phyloP scores from a whole-genome alignment of 2,329 filamentous ascomycete genomes.

The Ascosphaera apis region DNA sequence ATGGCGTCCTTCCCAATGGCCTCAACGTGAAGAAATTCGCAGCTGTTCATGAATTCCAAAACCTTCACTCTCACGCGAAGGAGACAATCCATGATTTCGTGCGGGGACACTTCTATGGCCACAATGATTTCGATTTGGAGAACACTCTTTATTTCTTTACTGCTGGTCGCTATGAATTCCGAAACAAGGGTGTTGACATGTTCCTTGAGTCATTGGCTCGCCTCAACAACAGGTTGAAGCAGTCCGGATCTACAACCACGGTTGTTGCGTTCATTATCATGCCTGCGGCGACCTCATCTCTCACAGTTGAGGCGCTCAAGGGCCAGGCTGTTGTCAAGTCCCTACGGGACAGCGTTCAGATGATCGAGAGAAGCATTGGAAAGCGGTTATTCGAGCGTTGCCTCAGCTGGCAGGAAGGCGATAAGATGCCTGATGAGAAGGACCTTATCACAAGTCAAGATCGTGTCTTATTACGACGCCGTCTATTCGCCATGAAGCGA shows the following conservation, averaged over 20 bases:
- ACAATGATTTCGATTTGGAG: conserved; percentile 90
- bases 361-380: conserved; percentile 80
- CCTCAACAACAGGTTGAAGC: conserved; percentile 81
- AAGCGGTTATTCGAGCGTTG: conserved; percentile 88
- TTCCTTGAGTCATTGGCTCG: conserved; percentile 93
- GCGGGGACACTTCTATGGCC: conserved; percentile 91
- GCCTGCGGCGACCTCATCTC: conserved; percentile 84
- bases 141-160: conserved; percentile 98
- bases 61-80: conserved; percentile 86
- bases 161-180: conserved; percentile 86
- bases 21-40: conserved; percentile 98
- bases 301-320: conserved; percentile 88
- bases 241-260: conserved; percentile 64
- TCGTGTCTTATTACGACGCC: conserved; percentile 70
- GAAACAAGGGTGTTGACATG: conserved; percentile 98
- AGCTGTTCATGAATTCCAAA: conserved; percentile 96
- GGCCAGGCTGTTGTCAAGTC: conserved; percentile 97
- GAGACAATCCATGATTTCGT: conserved; percentile 98
- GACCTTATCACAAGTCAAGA: conserved; percentile 82
- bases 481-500: conserved; percentile 92
- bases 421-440: conserved; percentile 85
- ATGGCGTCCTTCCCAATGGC: conserved; percentile 87
- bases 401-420: conserved; percentile 85
- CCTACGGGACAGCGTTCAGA: conserved; percentile 71
- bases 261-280: conserved; percentile 97